A percentile compares a stretch with the other conserved stretches of the same genome.
These are phyloP conservation scores for Diaporthe vexans DNA, from an alignment of 2,329 filamentous ascomycete genomes.

Conservation along the genomic window DNA sequence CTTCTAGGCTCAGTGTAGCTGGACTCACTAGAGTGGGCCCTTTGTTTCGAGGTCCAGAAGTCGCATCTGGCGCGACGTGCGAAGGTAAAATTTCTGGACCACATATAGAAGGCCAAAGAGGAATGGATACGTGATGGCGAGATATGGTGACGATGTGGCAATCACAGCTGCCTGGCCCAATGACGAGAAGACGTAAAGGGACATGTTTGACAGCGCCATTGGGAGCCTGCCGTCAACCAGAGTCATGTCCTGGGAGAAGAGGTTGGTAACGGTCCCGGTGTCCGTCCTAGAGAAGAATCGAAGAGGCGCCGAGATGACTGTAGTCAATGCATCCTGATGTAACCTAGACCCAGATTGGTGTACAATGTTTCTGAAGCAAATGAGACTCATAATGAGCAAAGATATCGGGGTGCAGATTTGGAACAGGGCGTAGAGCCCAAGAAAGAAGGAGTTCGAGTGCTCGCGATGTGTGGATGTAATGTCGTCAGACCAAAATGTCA, in stretches of 20 bases:
- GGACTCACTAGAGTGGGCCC: slow-evolving; percentile 20
- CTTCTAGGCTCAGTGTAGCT: background rate
- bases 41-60: slow-evolving; percentile 18
- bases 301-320: slow-evolving; percentile 52
- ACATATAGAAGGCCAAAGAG: background rate
- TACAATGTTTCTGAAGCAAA: background rate
- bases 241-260: slow-evolving; percentile 54
- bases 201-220: slow-evolving; percentile 47
- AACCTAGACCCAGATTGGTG: slow-evolving; percentile 18
- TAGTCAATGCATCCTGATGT: slow-evolving; percentile 49
- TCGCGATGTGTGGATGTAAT: background rate
- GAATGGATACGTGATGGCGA: slow-evolving; percentile 4
- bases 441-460: background rate
- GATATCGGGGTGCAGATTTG: background rate
- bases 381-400: background rate
- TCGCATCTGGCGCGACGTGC: slow-evolving; percentile 9
- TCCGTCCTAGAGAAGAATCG: slow-evolving; percentile 45
- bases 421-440: background rate
- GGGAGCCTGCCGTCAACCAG: slow-evolving; percentile 57
- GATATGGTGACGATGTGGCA: slow-evolving; percentile 7
- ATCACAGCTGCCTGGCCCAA: slow-evolving; percentile 20
- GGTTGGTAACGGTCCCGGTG: slow-evolving; percentile 46
- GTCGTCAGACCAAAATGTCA: slow-evolving; percentile 7
- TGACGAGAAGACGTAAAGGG: slow-evolving; percentile 14
- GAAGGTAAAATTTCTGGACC: slow-evolving; percentile 25